These are phyloP conservation scores for Dioscorea dumetorum DNA, from an alignment of 106 monocot genomes.

Conservation along the genomic window DNA sequence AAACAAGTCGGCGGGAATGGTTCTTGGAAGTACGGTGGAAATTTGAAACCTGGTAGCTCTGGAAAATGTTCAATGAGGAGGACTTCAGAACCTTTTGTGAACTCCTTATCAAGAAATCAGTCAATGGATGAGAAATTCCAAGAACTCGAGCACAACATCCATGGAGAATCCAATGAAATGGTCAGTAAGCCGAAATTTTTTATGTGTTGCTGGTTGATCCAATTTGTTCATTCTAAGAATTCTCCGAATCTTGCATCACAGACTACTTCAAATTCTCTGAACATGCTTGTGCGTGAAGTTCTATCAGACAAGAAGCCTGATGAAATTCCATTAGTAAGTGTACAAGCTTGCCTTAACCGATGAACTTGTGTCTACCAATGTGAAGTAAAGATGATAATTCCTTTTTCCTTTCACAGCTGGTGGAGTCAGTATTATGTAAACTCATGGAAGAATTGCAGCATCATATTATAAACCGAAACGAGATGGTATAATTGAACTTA, in stretches of 20 bases:
- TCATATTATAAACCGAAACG: constrained; percentile 54
- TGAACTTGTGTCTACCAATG: background rate
- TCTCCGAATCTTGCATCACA: constrained; percentile 14
- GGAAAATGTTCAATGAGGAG: constrained; percentile 66
- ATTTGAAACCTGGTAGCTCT: constrained; percentile 30
- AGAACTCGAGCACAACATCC: constrained; percentile 32
- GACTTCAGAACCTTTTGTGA: constrained; percentile 64
- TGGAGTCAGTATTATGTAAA: constrained; percentile 71
- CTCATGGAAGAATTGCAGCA: constrained; percentile 77
- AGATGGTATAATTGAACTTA: constrained; percentile 35
- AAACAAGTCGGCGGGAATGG: constrained; percentile 62
- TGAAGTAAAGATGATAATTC: background rate
- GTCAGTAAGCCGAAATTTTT: constrained; percentile 32
- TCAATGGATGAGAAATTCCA: constrained; percentile 37
- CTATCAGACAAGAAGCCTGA: constrained; percentile 79
- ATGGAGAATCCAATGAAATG: constrained; percentile 49
- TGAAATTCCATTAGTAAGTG: constrained; percentile 73
- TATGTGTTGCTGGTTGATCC: background rate
- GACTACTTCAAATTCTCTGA: constrained; percentile 54
- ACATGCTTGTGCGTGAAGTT: constrained; percentile 55
- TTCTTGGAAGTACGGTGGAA: constrained; percentile 58
- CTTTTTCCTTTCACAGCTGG: constrained; percentile 39
- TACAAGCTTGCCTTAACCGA: background rate
- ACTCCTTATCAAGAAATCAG: constrained; percentile 30
- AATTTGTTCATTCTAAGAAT: background rate